Evolutionary conservation across 2,329 filamentous ascomycete species (phyloP).

Genomic region (Talaromyces amestolkiae): DNA sequence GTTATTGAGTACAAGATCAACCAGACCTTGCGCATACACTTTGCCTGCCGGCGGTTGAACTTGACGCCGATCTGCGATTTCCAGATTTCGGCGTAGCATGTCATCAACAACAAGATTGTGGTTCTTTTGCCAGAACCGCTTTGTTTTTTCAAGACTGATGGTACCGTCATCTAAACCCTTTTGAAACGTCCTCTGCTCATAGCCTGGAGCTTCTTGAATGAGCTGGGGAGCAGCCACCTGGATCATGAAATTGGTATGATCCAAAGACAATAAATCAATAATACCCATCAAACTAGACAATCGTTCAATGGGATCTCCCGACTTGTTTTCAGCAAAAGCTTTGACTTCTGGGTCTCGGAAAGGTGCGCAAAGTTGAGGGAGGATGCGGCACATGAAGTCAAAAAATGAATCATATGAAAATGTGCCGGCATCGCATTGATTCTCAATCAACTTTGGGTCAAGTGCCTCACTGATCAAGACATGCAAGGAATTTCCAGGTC

Average conservation of each 20-base stretch:
- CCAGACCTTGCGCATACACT: constrained; percentile 60
- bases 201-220: constrained; percentile 60
- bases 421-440: constrained; percentile 57
- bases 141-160: constrained; percentile 53
- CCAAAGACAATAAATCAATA: constrained; percentile 61
- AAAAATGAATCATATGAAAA: constrained; percentile 66
- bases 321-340: constrained; percentile 51
- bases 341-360: constrained; percentile 61
- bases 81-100: constrained; percentile 48
- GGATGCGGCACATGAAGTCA: constrained; percentile 59
- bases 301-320: constrained; percentile 60
- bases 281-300: constrained; percentile 61
- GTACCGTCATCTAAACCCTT: constrained; percentile 53
- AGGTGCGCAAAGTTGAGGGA: constrained; percentile 64
- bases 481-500: constrained; percentile 60
- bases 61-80: constrained; percentile 33
- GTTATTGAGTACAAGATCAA: constrained; percentile 58
- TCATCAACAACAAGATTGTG: constrained; percentile 47
- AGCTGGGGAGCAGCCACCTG: constrained; percentile 60
- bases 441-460: constrained; percentile 57
- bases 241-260: constrained; percentile 65
- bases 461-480: constrained; percentile 60
- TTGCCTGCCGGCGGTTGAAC: constrained; percentile 35
- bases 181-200: constrained; percentile 60
- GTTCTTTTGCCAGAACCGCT: constrained; percentile 53